Conservation (phyloP, 2,329 filamentous ascomycete genomes). For the Aspergillus tanneri region DNA sequence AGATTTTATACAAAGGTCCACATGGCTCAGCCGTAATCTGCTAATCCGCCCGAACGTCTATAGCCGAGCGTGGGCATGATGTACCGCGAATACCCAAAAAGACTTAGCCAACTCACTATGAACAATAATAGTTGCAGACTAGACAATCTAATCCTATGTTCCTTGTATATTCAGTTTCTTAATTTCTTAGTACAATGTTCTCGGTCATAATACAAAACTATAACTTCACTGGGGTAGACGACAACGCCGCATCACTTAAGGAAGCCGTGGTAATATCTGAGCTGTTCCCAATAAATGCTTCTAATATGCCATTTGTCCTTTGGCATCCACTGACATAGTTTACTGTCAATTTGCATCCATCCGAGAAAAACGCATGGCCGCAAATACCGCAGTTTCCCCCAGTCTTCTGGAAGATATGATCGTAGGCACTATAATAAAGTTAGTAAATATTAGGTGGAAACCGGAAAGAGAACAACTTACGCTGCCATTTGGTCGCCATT, state of each 20-base stretch:
- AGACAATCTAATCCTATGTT: too few species aligned
- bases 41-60: too few species aligned
- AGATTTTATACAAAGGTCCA: too few species aligned
- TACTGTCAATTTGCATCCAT: slow-evolving; percentile 8
- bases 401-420: slow-evolving; percentile 1
- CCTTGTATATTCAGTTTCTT: too few species aligned
- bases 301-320: background rate
- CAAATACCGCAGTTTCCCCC: slow-evolving; percentile 8
- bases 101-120: too few species aligned
- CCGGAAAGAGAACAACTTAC: background rate
- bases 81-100: too few species aligned
- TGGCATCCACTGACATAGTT: slow-evolving; percentile 5
- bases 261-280: background rate
- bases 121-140: too few species aligned
- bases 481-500: background rate
- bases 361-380: slow-evolving; percentile 7
- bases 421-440: slow-evolving; percentile 8
- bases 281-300: background rate
- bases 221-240: too few species aligned
- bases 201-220: too few species aligned
- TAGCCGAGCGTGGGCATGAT: too few species aligned
- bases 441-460: background rate
- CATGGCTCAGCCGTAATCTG: too few species aligned
- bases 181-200: too few species aligned
- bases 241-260: background rate